These are phyloP conservation scores for Monosporascus sp. DNA, from an alignment of 2,329 filamentous ascomycete genomes.

Conservation along the genomic window DNA sequence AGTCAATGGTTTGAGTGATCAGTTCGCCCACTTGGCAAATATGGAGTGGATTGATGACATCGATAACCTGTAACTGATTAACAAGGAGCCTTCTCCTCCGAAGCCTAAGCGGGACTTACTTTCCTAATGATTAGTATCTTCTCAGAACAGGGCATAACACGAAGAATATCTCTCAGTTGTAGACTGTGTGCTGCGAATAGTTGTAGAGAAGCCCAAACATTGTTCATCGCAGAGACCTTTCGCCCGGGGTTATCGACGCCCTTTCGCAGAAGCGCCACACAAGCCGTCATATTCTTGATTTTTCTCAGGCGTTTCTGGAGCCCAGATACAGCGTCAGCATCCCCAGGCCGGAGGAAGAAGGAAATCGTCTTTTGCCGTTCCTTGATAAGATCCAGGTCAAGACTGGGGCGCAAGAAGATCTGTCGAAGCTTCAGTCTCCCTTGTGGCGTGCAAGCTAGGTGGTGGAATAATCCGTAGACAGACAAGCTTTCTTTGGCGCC, in stretches of 20 bases:
- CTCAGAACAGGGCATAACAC: conserved; percentile 50
- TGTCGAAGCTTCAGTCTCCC: conserved; percentile 71
- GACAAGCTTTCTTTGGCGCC: conserved; percentile 78
- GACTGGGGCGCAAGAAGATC: conserved; percentile 74
- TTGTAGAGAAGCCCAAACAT: conserved; percentile 68
- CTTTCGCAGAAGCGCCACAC: conserved; percentile 68
- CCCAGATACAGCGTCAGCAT: conserved; percentile 49
- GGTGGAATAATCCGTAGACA: conserved; percentile 75
- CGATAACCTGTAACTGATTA: conserved; percentile 12
- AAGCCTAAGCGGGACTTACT: conserved; percentile 29
- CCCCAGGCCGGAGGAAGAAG: conserved; percentile 63
- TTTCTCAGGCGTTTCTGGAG: conserved; percentile 60
- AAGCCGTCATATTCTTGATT: conserved; percentile 69
- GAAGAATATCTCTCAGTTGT: conserved; percentile 61
- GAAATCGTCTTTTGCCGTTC: conserved; percentile 68
- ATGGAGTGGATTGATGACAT: conserved; percentile 59
- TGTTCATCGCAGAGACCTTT: conserved; percentile 52
- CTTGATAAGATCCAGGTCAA: conserved; percentile 62
- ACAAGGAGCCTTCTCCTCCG: background rate
- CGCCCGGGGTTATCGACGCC: conserved; percentile 58
- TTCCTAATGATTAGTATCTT: conserved; percentile 48
- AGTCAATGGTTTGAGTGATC: conserved; percentile 73
- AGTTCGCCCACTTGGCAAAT: conserved; percentile 56
- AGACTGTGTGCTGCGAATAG: conserved; percentile 69
- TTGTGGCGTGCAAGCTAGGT: conserved; percentile 71